Evolutionary conservation across 2,329 filamentous ascomycete species (phyloP), one percentile per base, ranked within the genome.

Genomic region (Xylariaceae sp.): DNA sequence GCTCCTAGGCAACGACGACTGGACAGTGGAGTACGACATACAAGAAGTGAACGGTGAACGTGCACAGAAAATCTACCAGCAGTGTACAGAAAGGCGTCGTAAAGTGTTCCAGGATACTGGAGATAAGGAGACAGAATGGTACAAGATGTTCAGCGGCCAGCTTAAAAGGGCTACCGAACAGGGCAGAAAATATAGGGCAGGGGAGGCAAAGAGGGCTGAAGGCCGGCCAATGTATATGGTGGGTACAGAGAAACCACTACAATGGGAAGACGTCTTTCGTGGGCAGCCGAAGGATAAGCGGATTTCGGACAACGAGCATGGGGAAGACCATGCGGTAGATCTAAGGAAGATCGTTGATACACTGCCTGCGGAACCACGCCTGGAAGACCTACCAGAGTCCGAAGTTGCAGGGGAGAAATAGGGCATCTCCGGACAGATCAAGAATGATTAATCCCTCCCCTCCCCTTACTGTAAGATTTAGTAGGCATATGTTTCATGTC

Each of bases 1-100:
- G 0, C 68, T 87, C 39, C 70, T 45, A 0, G 26, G 64, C 11
- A 16, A 8, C 5, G 70, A 67, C 53, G 84, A 59, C 65, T 97
- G 92, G 92, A 70, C 74, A 0, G 76, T 97, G n/a, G 84, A 94
- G 63, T 97, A 96, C 71, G 80, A 85, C 29, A 73, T 97, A 41
- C 79, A 81, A 39, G 88, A 92, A 59, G 75, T 92, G 2, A 46
- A 71, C 0, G 59, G 70, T 2, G 58, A 68, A 0, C 73, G 76
- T 8, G 82, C 81, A 1, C 71, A 70, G 55, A 70, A 50, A 0
- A 69, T 88, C 20, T 91, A 91, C 68, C 35, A 66, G 1, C 73
- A 78, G 44, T 76, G 84, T 53, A 82, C 84, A 67, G 70, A 64
- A 3, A 79, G 88, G 13, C 81, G 90, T 10, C 73, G 71, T 39